Percentiles rank a stretch among this genome's conserved stretches.
Conservation (phyloP, 1,139 yeast genomes). For the Geotrichum citri-aurantii region DNA sequence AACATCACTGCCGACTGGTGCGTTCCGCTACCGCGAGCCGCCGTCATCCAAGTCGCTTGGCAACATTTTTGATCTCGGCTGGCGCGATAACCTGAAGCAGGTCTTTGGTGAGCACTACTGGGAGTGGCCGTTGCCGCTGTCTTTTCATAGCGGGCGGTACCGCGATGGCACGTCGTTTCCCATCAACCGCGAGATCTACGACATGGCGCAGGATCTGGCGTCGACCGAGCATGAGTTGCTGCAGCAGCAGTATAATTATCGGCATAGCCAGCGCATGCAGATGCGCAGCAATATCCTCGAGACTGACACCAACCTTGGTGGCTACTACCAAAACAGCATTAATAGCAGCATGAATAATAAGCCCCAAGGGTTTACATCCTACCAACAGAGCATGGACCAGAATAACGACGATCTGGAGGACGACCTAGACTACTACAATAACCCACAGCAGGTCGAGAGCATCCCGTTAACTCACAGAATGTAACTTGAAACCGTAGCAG, state of each 20-base stretch:
- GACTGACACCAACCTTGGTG: too few species aligned
- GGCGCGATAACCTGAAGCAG: conserved; percentile 51
- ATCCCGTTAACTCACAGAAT: conserved; percentile 2
- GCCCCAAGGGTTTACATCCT: background rate
- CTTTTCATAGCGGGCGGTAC: background rate
- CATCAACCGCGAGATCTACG: conserved; percentile 9
- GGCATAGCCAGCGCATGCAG: conserved; percentile 4
- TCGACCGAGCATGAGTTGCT: conserved; percentile 5
- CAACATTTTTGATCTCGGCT: conserved; percentile 75
- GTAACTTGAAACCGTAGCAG: background rate
- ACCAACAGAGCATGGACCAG: conserved; percentile 4
- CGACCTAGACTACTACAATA: conserved; percentile 6
- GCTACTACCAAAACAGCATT: background rate
- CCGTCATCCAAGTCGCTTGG: conserved; percentile 43
- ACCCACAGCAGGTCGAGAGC: conserved; percentile 7
- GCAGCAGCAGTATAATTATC: conserved; percentile 7
- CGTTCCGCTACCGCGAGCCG: conserved; percentile 38
- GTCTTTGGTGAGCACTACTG: conserved; percentile 64
- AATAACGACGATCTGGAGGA: background rate
- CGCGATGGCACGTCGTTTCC: conserved; percentile 17
- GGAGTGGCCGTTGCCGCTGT: conserved; percentile 71
- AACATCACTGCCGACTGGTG: conserved; percentile 41
- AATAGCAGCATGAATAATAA: background rate
- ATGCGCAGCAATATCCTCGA: background rate
- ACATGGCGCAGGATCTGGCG: conserved; percentile 1